These are phyloP conservation scores for Cryptococcus hybrid DNA, from an alignment of 1,284 basidiomycete species.

Conservation along the genomic window DNA sequence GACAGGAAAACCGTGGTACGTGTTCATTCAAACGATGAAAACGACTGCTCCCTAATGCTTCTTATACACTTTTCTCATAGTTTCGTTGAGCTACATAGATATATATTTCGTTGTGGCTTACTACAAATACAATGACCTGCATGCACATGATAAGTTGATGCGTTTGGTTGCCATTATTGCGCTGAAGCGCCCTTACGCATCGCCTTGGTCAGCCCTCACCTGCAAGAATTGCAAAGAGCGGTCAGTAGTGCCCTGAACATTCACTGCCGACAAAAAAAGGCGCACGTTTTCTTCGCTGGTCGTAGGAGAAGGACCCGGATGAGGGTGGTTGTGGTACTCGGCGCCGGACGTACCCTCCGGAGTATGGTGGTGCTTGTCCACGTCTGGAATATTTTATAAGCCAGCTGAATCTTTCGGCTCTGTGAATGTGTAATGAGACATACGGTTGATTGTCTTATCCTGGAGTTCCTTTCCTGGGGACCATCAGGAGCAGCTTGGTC, in stretches of 20 bases:
- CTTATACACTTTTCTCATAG: too few relatives aligned
- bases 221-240: constrained; percentile 1
- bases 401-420: background rate
- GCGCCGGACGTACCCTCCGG: constrained; percentile 2
- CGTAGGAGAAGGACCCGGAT: constrained; percentile 8
- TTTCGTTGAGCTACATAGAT: too few relatives aligned
- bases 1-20: too few relatives aligned
- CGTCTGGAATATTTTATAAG: constrained; percentile 16
- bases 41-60: too few relatives aligned
- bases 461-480: constrained; percentile 37
- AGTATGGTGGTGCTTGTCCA: constrained; percentile 31
- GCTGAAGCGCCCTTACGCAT: constrained; percentile 6
- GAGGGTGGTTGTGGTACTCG: constrained; percentile 1
- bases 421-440: constrained; percentile 8
- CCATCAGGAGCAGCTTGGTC: constrained; percentile 31
- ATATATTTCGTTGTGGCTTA: too few relatives aligned
- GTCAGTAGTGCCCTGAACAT: background rate
- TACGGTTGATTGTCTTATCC: constrained; percentile 36
- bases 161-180: too few relatives aligned
- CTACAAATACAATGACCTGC: too few relatives aligned
- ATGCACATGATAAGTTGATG: too few relatives aligned
- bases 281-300: constrained; percentile 28
- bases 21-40: too few relatives aligned
- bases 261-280: background rate
- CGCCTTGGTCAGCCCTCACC: constrained; percentile 28